Evolutionary conservation across 192 early-diverging fungal species (phyloP).

Genomic region (Coemansia sp.): DNA sequence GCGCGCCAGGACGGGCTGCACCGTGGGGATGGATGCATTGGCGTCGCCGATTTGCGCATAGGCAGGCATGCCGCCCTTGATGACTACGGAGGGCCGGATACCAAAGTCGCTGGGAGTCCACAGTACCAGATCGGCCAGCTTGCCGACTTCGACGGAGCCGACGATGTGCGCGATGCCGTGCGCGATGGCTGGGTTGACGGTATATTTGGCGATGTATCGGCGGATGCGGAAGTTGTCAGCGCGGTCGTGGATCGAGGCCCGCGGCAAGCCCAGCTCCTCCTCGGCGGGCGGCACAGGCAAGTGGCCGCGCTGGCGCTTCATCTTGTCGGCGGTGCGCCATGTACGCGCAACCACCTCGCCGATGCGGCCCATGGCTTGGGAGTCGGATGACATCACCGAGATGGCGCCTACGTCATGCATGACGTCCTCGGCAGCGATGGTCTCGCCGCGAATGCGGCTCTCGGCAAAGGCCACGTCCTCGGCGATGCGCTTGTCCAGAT

Average conservation of each 20-base stretch:
- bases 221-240: conserved; percentile 87
- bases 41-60: conserved; percentile 90
- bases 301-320: conserved; percentile 81
- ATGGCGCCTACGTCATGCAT: conserved; percentile 95
- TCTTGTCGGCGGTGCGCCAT: conserved; percentile 96
- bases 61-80: conserved; percentile 88
- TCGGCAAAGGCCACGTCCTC: conserved; percentile 98
- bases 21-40: conserved; percentile 94
- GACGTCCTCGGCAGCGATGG: conserved; percentile 96
- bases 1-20: conserved; percentile 80
- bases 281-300: conserved; percentile 31
- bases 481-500: conserved; percentile 86
- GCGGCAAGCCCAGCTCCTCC: conserved; percentile 31
- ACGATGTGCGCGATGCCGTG: conserved; percentile 85
- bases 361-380: conserved; percentile 95
- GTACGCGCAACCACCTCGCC: conserved; percentile 90
- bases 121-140: conserved; percentile 90
- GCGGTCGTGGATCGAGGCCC: conserved; percentile 42
- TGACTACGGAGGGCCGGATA: conserved; percentile 76
- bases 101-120: conserved; percentile 87
- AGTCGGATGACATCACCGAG: conserved; percentile 89
- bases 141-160: conserved; percentile 91
- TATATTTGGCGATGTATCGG: conserved; percentile 96
- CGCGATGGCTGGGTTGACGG: conserved; percentile 93
- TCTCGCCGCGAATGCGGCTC: conserved; percentile 92